Base-by-base conservation (phyloP, 225 moss, liverwort and hornwort species). In the Pseudoscleropodium purum region DNA sequence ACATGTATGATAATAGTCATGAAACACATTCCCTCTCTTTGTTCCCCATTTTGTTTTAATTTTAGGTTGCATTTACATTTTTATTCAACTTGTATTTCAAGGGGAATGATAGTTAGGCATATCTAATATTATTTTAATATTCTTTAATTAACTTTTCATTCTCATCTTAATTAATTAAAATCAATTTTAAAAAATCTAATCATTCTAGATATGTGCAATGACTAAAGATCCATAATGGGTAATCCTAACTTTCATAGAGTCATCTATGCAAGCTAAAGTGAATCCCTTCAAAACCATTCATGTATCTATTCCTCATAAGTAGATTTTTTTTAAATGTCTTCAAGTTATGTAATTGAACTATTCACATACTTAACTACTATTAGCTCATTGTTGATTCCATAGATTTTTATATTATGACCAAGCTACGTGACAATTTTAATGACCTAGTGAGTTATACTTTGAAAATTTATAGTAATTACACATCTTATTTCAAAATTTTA, bases 371-470 rank as follows among this genome's bases (percentile, higher is more conserved):
- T 72, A 25, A 25, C 5, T 15, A 5, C 1, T 15, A 15, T 72
- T 72, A 15, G 15, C 15, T 41, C 9, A 41, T 9, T 41, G 0
- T 41, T 26, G 2, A 41, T 26, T 72, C 15, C 41, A 2, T 15
- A 72, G 8, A 26, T 15, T 72, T 41, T 15, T 26, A 15, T 72
- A 41, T 41, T 15, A 14, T 26, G 8, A 23, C 15, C 26, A 26
- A 41, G 8, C 0, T 72, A 15, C 26, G 13, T 41, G 14, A 41
- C 2, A 1, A 2, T 39, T 70, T 39, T 1, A 13, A 2, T 39
- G 7, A 11, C 8, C 8, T 4, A 13, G 2, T 2, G 2, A 41
- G 3, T 15, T 15, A 1, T 4, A 41, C 8, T 72, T 72, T 26
- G 9, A 26, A 70, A 72, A 41, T 26, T 72, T 15, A 25, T 27